Evolutionary conservation across 176 grass and related monocot genomes (phyloP).

Genomic region (Carex scoparia): DNA sequence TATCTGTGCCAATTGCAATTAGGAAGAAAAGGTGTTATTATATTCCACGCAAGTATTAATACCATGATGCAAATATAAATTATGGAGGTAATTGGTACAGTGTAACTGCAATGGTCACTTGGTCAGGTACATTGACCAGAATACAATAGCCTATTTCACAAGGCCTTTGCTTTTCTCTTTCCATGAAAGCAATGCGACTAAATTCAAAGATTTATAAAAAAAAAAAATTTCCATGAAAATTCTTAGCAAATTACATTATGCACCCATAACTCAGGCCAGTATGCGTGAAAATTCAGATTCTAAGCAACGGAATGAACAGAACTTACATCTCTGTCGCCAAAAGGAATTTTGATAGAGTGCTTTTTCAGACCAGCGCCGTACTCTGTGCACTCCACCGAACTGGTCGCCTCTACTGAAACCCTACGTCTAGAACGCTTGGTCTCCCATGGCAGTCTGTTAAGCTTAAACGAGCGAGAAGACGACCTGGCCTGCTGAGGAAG

Average conservation of each 20-base stretch:
- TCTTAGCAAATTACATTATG: not conserved
- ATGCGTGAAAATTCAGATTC: not conserved
- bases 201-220: not conserved
- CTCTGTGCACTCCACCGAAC: not conserved
- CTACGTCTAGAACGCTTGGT: slow-evolving; percentile 8
- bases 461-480: slow-evolving; percentile 24
- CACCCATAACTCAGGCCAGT: not conserved
- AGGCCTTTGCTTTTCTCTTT: not conserved
- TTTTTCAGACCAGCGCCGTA: slow-evolving; percentile 40
- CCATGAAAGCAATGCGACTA: not conserved
- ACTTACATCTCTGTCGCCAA: slow-evolving; percentile 78
- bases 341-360: slow-evolving; percentile 71
- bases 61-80: not conserved
- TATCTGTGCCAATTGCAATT: not conserved
- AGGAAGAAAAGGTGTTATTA: not conserved
- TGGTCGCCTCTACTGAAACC: slow-evolving; percentile 14
- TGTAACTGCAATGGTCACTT: not conserved
- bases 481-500: slow-evolving; percentile 7
- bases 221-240: not conserved
- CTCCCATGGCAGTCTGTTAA: slow-evolving; percentile 12
- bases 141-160: not conserved
- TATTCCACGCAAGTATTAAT: not conserved
- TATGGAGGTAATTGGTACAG: not conserved
- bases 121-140: not conserved
- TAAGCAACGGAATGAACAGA: not conserved